These are phyloP conservation scores for Penicillium riverlandense DNA, from an alignment of 495 filamentous ascomycete genomes.

Conservation along the genomic window DNA sequence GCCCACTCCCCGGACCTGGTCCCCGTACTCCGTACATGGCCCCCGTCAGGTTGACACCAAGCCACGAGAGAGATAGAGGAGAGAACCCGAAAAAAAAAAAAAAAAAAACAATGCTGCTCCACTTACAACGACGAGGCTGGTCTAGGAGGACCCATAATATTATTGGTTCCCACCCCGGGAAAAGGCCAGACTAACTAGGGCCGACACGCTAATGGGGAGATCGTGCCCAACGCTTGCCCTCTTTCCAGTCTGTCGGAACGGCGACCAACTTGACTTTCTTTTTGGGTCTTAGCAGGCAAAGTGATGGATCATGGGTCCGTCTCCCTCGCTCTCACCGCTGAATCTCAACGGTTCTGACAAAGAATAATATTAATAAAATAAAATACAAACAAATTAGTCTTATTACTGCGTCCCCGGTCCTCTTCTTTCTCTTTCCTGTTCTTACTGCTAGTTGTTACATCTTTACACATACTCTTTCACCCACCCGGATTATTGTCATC, in stretches of 20 bases:
- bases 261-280: slow-evolving; percentile 4
- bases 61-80: too few species aligned
- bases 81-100: too few species aligned
- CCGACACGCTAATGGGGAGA: background rate
- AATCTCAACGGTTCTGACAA: slow-evolving; percentile 14
- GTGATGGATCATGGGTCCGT: slow-evolving; percentile 17
- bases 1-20: too few species aligned
- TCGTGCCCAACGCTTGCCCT: slow-evolving; percentile 17
- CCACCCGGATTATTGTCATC: background rate
- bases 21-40: too few species aligned
- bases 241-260: too few species aligned
- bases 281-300: slow-evolving; percentile 7
- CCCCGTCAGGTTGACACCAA: too few species aligned
- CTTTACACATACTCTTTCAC: background rate
- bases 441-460: background rate
- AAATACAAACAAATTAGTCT: too few species aligned
- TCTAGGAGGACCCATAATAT: too few species aligned
- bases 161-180: background rate
- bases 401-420: too few species aligned
- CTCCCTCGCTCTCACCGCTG: slow-evolving; percentile 18
- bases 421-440: background rate
- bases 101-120: too few species aligned
- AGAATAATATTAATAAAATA: background rate
- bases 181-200: too few species aligned
- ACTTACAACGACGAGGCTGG: too few species aligned